Percentiles rank a stretch among this genome's conserved stretches.
phyloP scores from a whole-genome alignment of 176 grass and related monocot genomes.

The Bonia amplexicaulis region DNA sequence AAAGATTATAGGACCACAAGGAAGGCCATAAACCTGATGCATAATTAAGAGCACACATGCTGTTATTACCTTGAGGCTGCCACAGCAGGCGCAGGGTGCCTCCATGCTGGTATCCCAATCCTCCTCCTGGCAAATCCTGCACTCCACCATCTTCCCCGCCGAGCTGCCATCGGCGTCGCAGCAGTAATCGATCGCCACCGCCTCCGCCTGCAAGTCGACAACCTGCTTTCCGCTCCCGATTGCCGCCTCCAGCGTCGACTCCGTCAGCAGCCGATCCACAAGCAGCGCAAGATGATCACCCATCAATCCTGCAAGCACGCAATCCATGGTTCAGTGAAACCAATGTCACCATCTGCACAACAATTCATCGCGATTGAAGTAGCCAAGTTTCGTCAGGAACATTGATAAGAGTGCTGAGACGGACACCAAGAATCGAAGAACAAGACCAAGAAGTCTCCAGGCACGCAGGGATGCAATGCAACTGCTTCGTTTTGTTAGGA shows the following conservation, averaged over 20 bases:
- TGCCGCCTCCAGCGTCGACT: conserved; percentile 75
- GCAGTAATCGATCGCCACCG: conserved; percentile 19
- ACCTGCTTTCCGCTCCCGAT: conserved; percentile 40
- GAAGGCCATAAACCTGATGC: not conserved
- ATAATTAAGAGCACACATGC: not conserved
- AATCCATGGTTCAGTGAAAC: conserved; percentile 11
- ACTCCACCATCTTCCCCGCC: conserved; percentile 63
- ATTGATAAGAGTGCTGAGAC: not conserved
- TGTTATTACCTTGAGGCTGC: conserved; percentile 68
- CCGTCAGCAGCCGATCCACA: conserved; percentile 85
- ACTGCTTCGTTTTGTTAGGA: not conserved
- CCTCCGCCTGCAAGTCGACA: conserved; percentile 10
- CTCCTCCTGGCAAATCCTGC: conserved; percentile 96
- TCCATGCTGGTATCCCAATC: conserved; percentile 83
- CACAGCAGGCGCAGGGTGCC: conserved; percentile 79
- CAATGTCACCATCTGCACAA: not conserved
- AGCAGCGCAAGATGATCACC: conserved; percentile 91
- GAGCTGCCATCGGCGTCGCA: not conserved
- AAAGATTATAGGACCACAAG: not conserved
- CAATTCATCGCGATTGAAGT: not conserved
- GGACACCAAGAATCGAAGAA: not conserved
- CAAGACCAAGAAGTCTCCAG: conserved; percentile 1
- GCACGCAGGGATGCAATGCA: conserved; percentile 5
- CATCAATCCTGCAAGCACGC: conserved; percentile 39
- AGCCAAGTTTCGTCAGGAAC: not conserved